Percentiles rank a stretch among this genome's conserved stretches.
Evolutionary conservation across 495 filamentous ascomycete genomes (phyloP).

Genomic region (Aspergillus panamensis): DNA sequence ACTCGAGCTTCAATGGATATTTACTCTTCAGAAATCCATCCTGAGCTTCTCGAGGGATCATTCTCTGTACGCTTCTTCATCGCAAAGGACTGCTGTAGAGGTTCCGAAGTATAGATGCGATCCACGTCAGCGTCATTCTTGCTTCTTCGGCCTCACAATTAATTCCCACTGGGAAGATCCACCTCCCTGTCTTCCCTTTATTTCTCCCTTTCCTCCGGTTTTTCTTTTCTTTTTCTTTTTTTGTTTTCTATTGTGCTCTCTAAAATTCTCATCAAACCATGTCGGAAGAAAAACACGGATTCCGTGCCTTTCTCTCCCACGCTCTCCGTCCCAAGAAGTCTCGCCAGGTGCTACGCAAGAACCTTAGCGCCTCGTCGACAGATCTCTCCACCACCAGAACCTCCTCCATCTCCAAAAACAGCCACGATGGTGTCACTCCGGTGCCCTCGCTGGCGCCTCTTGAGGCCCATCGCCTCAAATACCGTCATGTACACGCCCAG

Average conservation of each 20-base stretch:
- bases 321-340: slow-evolving; percentile 46
- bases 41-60: too few relatives aligned
- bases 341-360: slow-evolving; percentile 45
- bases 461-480: slow-evolving; percentile 40
- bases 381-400: slow-evolving; percentile 30
- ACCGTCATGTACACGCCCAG: slow-evolving; percentile 28
- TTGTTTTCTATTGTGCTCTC: too few relatives aligned
- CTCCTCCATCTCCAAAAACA: slow-evolving; percentile 27
- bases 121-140: slow-evolving; percentile 11
- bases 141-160: slow-evolving; percentile 6
- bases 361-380: slow-evolving; percentile 31
- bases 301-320: slow-evolving; percentile 35
- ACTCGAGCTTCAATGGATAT: neutral
- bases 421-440: slow-evolving; percentile 27
- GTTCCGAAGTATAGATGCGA: neutral
- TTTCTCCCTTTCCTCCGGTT: neutral
- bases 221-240: neutral
- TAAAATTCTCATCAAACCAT: slow-evolving; percentile 21
- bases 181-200: slow-evolving; percentile 5
- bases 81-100: neutral
- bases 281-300: slow-evolving; percentile 35
- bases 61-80: too few relatives aligned
- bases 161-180: neutral
- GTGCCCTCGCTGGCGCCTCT: slow-evolving; percentile 38
- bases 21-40: neutral